Evolutionary conservation across 495 filamentous ascomycete species (phyloP), one percentile per base, ranked within the genome.

Genomic region (Xylaria cubensis): DNA sequence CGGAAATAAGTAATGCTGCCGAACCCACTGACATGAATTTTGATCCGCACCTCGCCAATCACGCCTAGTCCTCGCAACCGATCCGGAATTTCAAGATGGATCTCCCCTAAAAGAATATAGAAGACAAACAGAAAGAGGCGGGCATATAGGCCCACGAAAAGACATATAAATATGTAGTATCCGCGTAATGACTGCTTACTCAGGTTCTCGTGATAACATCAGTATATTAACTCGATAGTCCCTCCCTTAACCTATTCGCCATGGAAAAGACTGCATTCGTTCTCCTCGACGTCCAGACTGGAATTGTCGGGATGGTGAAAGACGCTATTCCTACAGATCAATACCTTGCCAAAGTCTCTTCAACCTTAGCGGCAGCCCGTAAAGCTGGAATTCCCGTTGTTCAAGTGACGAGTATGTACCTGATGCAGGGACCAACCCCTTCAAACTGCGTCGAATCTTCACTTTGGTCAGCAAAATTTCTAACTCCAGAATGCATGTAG

Each of bases 231-330:
- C 24, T 42, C 34, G n/a, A 48, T 8, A 64, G 24, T 63, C 32
- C 53, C 29, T 32, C 26, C 32, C 4, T 26, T 26, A 9, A 39
- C 19, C 32, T 21, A 32, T 19, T 66, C 70, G 34, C 36, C 19
- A 84, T 83, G 81, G 61, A 56, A 6, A 75, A 73, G 50, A 80
- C 76, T 1, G 80, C 79, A 4, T 74, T 84, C 3, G 72, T 84
- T 32, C 71, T 84, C 55, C 78, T 84, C 50, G 82, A 84, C 69
- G 44, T 82, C 73, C 79, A 84, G 70, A 79, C 72, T 36, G 79
- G 77, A 41, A 71, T 77, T 13, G 48, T 83, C 50, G 61, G 75
- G 34, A 75, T 46, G 55, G 36, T 80, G 46, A 6, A 55, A 12
- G n/a, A 44, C 7, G 55, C 15, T 32, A 15, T 66, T n/a, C 6